Evolutionary conservation across 192 early-diverging fungal genomes (phyloP).

Genomic region (Coemansia sp.): DNA sequence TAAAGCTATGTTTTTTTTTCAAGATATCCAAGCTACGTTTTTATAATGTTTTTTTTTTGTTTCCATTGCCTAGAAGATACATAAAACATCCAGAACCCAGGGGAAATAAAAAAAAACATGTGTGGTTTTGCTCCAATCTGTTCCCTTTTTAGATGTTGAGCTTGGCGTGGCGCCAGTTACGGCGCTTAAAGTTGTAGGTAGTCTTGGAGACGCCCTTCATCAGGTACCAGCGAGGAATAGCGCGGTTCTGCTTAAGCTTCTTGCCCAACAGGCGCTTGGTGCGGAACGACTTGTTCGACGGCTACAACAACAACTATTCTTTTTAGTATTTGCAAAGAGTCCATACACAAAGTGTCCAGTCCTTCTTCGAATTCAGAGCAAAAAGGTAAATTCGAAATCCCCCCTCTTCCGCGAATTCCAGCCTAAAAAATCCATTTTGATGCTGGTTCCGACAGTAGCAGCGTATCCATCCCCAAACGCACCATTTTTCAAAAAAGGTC

Average conservation of each 20-base stretch:
- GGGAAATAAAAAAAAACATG: slow-evolving; percentile 1
- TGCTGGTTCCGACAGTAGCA: too few species aligned
- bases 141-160: slow-evolving; percentile 73
- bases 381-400: too few species aligned
- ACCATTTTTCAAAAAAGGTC: slow-evolving; percentile 39
- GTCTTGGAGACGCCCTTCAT: slow-evolving; percentile 92
- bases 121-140: too few species aligned
- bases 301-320: slow-evolving; percentile 48
- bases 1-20: too few species aligned
- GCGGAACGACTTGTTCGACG: slow-evolving; percentile 96
- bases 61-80: neutral
- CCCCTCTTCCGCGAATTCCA: too few species aligned
- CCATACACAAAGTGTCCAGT: too few species aligned
- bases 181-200: slow-evolving; percentile 98
- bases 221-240: slow-evolving; percentile 96
- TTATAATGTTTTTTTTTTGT: neutral
- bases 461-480: slow-evolving; percentile 39
- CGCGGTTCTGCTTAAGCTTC: slow-evolving; percentile 98
- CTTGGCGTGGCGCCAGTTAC: slow-evolving; percentile 99
- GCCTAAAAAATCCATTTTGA: too few species aligned
- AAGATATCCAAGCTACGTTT: too few species aligned
- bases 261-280: slow-evolving; percentile 98
- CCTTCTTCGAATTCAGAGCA: too few species aligned
- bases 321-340: neutral
- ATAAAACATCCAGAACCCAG: neutral